Evolutionary conservation across 2,329 filamentous ascomycete genomes (phyloP).

Genomic region (Metarhizium humberi): DNA sequence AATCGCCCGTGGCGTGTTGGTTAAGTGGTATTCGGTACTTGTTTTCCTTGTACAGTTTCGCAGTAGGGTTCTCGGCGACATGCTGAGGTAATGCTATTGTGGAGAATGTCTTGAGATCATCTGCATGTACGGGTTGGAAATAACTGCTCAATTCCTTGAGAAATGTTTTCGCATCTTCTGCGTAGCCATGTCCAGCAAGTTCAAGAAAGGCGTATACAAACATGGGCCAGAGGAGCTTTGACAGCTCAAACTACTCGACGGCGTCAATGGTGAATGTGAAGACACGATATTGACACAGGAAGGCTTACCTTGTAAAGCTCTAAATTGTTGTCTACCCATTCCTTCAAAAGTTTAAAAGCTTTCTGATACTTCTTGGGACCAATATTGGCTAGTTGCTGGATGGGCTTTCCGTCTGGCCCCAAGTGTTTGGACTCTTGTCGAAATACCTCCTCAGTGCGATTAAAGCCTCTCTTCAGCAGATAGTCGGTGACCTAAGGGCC

Average conservation of each 20-base stretch:
- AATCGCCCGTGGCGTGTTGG: conserved; percentile 68
- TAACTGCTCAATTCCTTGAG: conserved; percentile 55
- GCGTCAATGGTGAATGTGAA: background rate
- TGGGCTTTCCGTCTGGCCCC: conserved; percentile 70
- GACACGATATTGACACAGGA: background rate
- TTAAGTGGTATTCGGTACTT: conserved; percentile 90
- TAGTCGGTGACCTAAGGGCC: conserved; percentile 70
- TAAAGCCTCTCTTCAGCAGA: conserved; percentile 89
- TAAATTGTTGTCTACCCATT: conserved; percentile 85
- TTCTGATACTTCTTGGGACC: conserved; percentile 70
- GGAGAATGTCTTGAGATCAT: conserved; percentile 70
- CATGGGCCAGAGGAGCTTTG: conserved; percentile 81
- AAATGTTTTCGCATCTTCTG: conserved; percentile 64
- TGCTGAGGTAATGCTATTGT: conserved; percentile 71
- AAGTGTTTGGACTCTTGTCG: conserved; percentile 81
- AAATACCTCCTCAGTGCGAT: conserved; percentile 83
- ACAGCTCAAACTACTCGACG: conserved; percentile 62
- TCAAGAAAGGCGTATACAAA: conserved; percentile 91
- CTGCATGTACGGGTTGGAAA: conserved; percentile 70
- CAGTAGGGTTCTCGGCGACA: conserved; percentile 64
- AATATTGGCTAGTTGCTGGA: conserved; percentile 57
- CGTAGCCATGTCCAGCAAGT: conserved; percentile 62
- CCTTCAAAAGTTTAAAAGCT: conserved; percentile 63
- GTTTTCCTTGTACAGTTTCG: conserved; percentile 73
- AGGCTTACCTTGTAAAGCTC: conserved; percentile 77